Conservation (phyloP, 371 early-diverging fungal genomes). For the Entomophthora muscae region DNA sequence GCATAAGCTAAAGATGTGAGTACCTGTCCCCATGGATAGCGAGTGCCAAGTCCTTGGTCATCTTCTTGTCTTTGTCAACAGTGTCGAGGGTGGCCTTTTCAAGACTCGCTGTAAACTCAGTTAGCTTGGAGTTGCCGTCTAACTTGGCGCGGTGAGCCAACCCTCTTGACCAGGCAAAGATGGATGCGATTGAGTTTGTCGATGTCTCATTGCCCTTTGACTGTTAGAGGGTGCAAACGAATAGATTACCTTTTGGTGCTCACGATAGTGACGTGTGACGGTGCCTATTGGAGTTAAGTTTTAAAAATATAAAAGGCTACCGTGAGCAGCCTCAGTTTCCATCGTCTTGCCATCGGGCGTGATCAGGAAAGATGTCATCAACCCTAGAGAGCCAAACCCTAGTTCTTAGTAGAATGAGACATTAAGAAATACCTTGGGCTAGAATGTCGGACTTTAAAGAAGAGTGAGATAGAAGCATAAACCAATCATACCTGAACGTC, state of each 20-base stretch:
- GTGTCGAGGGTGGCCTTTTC: conserved; percentile 81
- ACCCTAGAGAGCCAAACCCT: conserved; percentile 67
- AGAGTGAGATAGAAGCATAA: conserved; percentile 2
- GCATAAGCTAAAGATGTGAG: conserved; percentile 12
- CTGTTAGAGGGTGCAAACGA: conserved; percentile 12
- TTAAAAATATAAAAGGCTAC: conserved; percentile 10
- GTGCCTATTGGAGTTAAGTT: conserved; percentile 29
- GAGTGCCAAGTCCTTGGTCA: conserved; percentile 96
- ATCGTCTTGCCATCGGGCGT: conserved; percentile 90
- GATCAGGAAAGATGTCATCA: conserved; percentile 90
- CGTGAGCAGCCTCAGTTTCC: conserved; percentile 95
- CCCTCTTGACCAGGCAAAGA: conserved; percentile 97
- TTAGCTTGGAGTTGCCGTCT: conserved; percentile 59
- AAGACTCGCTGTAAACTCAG: conserved; percentile 54
- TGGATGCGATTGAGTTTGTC: conserved; percentile 94
- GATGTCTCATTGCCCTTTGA: conserved; percentile 52
- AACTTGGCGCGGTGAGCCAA: conserved; percentile 87
- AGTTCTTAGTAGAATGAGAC: conserved; percentile 14
- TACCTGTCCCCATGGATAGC: conserved; percentile 74
- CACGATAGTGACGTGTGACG: conserved; percentile 92
- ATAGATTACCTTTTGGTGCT: conserved; percentile 64
- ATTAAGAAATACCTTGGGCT: conserved; percentile 49
- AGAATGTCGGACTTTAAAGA: conserved; percentile 82
- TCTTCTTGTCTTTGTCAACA: conserved; percentile 62
- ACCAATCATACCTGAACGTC: conserved; percentile 8